Conservation (phyloP, 2,329 filamentous ascomycete genomes). For the Tympanopsis confertula region DNA sequence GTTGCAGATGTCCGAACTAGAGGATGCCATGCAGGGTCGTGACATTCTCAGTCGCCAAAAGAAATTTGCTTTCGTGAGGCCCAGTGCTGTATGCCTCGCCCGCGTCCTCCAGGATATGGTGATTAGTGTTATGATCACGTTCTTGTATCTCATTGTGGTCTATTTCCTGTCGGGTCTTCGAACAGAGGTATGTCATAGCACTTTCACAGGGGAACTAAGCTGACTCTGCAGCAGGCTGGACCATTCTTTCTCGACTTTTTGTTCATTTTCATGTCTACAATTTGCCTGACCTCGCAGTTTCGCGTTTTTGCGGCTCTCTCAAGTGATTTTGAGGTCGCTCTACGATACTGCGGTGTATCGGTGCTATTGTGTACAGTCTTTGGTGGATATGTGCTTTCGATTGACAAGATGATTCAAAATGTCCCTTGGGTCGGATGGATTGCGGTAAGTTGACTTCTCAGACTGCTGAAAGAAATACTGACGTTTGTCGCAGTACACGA, state of each 20-base stretch:
- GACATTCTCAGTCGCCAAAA: conserved; percentile 75
- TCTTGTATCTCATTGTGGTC: conserved; percentile 63
- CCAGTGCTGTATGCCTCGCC: conserved; percentile 71
- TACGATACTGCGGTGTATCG: conserved; percentile 68
- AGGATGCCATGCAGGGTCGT: conserved; percentile 62
- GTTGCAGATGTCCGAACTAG: conserved; percentile 70
- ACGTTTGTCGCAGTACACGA: not conserved
- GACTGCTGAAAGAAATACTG: not conserved
- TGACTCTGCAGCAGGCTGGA: not conserved
- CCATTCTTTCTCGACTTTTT: not conserved
- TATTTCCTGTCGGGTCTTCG: conserved; percentile 68
- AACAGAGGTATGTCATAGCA: conserved; percentile 54
- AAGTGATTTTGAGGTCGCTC: conserved; percentile 74
- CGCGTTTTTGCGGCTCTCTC: conserved; percentile 63
- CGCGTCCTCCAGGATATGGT: conserved; percentile 70
- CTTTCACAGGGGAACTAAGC: conserved; percentile 63
- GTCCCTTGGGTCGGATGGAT: conserved; percentile 71
- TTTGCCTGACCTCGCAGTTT: conserved; percentile 27
- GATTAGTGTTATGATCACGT: conserved; percentile 59
- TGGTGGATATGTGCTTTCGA: conserved; percentile 75
- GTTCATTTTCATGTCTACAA: not conserved
- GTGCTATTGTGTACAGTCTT: conserved; percentile 74
- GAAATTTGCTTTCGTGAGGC: conserved; percentile 71
- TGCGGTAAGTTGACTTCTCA: conserved; percentile 37
- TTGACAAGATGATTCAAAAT: conserved; percentile 63